phyloP scores from a whole-genome alignment of 768 basidiomycete species.

The Suillus paluster region DNA sequence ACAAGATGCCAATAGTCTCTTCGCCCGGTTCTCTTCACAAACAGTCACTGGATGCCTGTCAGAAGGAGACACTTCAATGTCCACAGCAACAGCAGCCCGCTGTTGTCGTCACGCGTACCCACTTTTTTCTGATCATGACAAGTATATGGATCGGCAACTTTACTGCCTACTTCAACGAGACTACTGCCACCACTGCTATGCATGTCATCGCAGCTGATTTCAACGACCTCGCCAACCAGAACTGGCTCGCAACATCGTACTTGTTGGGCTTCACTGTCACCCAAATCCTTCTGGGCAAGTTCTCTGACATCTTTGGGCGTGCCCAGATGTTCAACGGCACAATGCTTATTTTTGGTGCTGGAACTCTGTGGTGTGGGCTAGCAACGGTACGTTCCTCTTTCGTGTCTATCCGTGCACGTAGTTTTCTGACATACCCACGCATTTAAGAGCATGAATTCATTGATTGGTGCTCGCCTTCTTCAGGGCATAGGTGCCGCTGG shows the following conservation, averaged over 20 bases:
- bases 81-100: conserved; percentile 24
- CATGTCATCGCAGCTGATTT: conserved; percentile 38
- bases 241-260: conserved; percentile 40
- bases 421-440: conserved; percentile 14
- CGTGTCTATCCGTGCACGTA: neutral
- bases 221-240: conserved; percentile 34
- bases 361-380: conserved; percentile 38
- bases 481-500: conserved; percentile 44
- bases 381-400: conserved; percentile 28
- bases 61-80: neutral
- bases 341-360: conserved; percentile 39
- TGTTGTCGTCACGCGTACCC: conserved; percentile 30
- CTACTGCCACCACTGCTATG: conserved; percentile 40
- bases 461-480: conserved; percentile 37
- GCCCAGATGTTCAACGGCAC: conserved; percentile 38
- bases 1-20: conserved; percentile 21
- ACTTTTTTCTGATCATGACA: conserved; percentile 39
- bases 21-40: conserved; percentile 8
- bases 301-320: conserved; percentile 41
- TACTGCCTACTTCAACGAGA: conserved; percentile 41
- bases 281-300: conserved; percentile 37
- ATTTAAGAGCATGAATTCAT: conserved; percentile 37
- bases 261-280: conserved; percentile 42
- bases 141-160: conserved; percentile 41
- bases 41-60: conserved; percentile 7